Base-by-base conservation (phyloP, 352 stramenopile genomes). In the Phytophthora aleatoria region DNA sequence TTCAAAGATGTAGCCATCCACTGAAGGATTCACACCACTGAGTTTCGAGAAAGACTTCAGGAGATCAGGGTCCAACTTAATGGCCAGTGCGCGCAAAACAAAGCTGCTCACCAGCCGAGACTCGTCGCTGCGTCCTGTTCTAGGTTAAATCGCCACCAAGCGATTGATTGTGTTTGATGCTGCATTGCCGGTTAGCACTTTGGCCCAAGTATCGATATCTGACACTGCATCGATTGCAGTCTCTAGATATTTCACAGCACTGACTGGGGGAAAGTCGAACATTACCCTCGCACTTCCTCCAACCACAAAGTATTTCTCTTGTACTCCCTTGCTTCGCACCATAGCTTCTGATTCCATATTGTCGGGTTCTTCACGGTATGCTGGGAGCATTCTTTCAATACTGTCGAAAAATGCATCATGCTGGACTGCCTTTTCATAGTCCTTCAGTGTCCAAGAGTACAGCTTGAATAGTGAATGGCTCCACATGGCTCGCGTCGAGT, bases 231-330 rank as follows among this genome's bases (percentile, higher is more conserved):
- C 4, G 44, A 50, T n/a, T 50, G 44, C 44, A 35, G 10, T 15
- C 11, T 33, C 20, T 11, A 50, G 44, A 16, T 5, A 2, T 31
- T 35, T 20, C n/a, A 20, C 36, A 10, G 26, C 44, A 1, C 20
- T 3, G 3, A 9, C 16, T 30, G 44, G 15, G 11, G 44, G 20
- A 13, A 20, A 27, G 3, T 50, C 44, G 31, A 50, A 50, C 44
- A 50, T 50, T 4, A 35, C 11, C n/a, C 39, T 45, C n/a, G n/a
- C 39, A 16, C n/a, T 45, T 27, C 39, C n/a, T 12, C 39, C 44
- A 27, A 9, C 26, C 26, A 50, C 26, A 20, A 36, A 50, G 26
- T 36, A 50, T 27, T 36, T 50, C 44, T n/a, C 44, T 36, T 50
- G 44, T 9, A 50, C 0, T 11, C 31, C 20, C 12, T 50, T 36